Evolutionary conservation across 352 stramenopile species (phyloP).

Genomic region (Globisporangium spinosum): DNA sequence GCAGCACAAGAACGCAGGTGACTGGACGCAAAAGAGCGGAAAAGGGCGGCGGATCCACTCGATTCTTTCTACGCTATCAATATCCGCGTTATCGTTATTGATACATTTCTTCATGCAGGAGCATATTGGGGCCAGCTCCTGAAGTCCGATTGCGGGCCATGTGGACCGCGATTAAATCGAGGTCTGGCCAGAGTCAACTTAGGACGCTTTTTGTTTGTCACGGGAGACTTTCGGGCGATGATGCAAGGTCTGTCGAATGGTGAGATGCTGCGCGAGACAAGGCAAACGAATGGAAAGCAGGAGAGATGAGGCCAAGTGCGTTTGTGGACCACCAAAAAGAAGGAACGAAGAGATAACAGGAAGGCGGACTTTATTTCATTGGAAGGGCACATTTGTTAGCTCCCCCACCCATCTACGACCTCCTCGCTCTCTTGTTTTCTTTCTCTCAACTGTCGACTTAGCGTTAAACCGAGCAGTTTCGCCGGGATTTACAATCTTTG

Average conservation of each 20-base stretch:
- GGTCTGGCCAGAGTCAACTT: neutral
- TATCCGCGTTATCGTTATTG: neutral
- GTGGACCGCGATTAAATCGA: no score
- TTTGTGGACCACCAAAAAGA: neutral
- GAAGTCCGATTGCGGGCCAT: neutral
- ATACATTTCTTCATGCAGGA: neutral
- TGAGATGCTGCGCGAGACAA: neutral
- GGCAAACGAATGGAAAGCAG: no score
- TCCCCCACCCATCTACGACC: no score
- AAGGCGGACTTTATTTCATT: no score
- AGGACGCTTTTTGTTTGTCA: neutral
- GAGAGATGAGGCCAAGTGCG: no score
- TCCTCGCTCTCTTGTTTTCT: no score
- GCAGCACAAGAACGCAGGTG: neutral
- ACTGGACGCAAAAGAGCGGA: neutral
- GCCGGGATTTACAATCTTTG: no score
- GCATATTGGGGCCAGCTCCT: neutral
- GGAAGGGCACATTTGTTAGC: no score
- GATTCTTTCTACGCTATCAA: no score
- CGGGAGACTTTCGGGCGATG: neutral
- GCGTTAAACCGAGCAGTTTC: no score
- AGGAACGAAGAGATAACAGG: no score
- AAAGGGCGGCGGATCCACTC: neutral
- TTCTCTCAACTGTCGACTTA: no score
- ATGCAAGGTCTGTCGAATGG: neutral